Percentiles rank a stretch among this genome's conserved stretches.
phyloP scores from a whole-genome alignment of 2,329 filamentous ascomycete genomes.

The Cladosporium velox region DNA sequence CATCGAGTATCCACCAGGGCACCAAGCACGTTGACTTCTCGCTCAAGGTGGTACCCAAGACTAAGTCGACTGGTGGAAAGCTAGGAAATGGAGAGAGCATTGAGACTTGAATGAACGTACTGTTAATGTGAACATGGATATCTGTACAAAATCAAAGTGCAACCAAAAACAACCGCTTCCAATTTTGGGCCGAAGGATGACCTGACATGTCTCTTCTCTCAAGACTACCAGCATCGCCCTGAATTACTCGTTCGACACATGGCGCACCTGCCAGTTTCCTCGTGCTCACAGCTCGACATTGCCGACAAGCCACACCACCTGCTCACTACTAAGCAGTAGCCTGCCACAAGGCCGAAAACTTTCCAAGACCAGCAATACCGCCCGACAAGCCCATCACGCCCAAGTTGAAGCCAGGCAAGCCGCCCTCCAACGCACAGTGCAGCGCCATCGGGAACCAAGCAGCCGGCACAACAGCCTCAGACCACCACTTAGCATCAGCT shows the following conservation, averaged over 20 bases:
- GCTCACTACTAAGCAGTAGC: constrained; percentile 29
- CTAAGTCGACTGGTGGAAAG: constrained; percentile 16
- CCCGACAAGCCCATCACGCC: constrained; percentile 48
- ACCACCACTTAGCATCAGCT: constrained; percentile 47
- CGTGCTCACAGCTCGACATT: background rate
- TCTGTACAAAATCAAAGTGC: constrained; percentile 4
- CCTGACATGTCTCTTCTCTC: background rate
- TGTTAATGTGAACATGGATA: background rate
- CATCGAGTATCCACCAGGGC: constrained; percentile 95
- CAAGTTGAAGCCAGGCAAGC: constrained; percentile 48
- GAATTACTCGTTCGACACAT: background rate
- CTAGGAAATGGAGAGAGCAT: constrained; percentile 11
- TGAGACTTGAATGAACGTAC: constrained; percentile 6
- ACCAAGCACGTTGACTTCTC: constrained; percentile 94
- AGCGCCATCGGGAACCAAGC: constrained; percentile 49
- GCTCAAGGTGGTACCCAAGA: constrained; percentile 72
- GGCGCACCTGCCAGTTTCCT: background rate
- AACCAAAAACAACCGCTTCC: background rate
- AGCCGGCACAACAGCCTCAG: constrained; percentile 44
- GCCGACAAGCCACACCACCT: background rate
- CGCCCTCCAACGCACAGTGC: constrained; percentile 43
- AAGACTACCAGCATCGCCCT: background rate
- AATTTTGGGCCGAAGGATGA: background rate
- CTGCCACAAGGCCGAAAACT: constrained; percentile 38
- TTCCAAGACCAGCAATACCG: constrained; percentile 42